Base-by-base conservation (phyloP, 768 basidiomycete species). In the Phanerochaete carnosa region DNA sequence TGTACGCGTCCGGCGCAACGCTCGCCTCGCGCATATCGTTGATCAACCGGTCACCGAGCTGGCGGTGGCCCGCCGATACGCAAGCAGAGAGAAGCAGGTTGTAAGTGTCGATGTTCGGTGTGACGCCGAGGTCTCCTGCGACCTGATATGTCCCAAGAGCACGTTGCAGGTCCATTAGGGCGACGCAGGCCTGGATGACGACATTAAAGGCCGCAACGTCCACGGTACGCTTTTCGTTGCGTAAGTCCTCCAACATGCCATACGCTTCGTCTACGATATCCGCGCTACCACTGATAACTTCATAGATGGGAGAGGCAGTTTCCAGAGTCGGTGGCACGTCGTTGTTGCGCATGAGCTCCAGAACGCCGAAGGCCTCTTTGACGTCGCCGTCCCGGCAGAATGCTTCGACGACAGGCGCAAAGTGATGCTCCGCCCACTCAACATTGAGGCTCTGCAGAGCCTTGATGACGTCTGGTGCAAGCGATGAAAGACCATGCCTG, bases 81-180 rank as follows among this genome's bases (percentile, higher is more conserved):
- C 90, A 91, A 22, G 83, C 91, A 1, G 80, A 75, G 16, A 95
- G 76, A 12, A 94, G 81, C 19, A 78, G 55, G 68, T 94, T 87
- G 78, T 82, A 94, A 0, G 88, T 89, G 32, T 83, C 80, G 49
- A 85, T 71, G 60, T 84, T 79, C 23, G 90, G 88, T 25, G 68
- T 69, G 64, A 87, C 74, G 23, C 73, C 76, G 52, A 90, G 82
- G 29, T 85, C 82, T 0, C 75, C 49, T 28, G 85, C 79, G 22
- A 81, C 81, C 62, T 85, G 85, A 77, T 92, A 93, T n/a, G 86
- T 82, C 3, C 87, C 88, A 33, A 95, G 73, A 0, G 89, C 90
- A 29, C 91, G 88, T 61, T 88, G 86, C 8, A 95, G 73, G 70
- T 94, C 92, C 15, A 80, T 79, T 2, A 86, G 73, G 25, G 71